Conservation (phyloP, 116 monocot species). For the Phalaenopsis hybrid region DNA sequence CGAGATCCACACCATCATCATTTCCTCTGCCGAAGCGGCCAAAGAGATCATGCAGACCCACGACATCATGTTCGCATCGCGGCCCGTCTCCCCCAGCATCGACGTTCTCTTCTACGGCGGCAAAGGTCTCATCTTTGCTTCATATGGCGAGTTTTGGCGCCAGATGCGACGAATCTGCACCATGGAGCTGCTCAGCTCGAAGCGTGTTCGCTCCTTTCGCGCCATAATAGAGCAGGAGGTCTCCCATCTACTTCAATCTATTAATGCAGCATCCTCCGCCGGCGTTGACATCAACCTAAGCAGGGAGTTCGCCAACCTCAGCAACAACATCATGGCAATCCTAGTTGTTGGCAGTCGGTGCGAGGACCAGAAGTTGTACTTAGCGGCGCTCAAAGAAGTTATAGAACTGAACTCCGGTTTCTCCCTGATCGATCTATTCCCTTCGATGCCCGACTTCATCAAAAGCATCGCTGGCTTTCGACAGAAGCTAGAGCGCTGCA, state of each 20-base stretch:
- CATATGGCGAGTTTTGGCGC: constrained; percentile 1
- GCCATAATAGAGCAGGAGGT: neutral
- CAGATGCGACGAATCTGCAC: neutral
- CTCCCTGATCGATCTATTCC: neutral
- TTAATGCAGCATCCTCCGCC: neutral
- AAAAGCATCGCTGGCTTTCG: neutral
- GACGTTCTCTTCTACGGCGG: neutral
- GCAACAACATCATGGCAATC: neutral
- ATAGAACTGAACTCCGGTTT: neutral
- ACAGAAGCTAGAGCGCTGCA: neutral
- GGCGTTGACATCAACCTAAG: neutral
- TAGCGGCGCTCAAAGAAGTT: neutral
- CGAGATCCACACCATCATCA: neutral
- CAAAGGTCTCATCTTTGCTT: neutral
- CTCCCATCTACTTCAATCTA: neutral
- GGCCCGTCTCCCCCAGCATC: neutral
- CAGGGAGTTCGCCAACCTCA: neutral
- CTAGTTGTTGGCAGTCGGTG: neutral
- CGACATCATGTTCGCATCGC: constrained; percentile 5
- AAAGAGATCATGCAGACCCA: constrained; percentile 16
- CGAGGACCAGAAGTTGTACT: neutral
- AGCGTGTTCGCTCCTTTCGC: neutral
- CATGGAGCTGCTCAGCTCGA: neutral
- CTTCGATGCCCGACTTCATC: neutral
- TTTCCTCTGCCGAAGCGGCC: constrained; percentile 11